phyloP scores from a whole-genome alignment of 345 rosid genomes.

The Erodium maritimum region DNA sequence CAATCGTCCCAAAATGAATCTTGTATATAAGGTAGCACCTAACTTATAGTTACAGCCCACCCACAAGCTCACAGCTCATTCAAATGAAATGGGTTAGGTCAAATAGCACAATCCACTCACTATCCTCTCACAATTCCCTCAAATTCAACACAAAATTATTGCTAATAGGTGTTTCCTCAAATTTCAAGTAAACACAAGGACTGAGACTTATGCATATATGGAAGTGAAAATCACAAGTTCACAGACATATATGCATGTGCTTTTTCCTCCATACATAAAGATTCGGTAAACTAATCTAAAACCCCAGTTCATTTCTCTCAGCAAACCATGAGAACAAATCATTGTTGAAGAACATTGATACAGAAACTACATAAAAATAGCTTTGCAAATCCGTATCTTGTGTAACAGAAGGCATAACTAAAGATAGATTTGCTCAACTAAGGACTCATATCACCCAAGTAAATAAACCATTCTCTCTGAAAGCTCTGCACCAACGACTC shows the following conservation, averaged over 20 bases:
- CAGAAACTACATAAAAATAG: neutral
- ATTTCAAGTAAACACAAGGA: too few relatives aligned
- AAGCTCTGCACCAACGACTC: conserved; percentile 54
- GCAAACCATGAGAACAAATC: neutral
- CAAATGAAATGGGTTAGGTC: neutral
- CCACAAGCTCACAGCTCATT: neutral
- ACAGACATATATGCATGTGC: too few relatives aligned
- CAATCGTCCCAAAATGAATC: neutral
- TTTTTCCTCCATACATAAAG: too few relatives aligned
- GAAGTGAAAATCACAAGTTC: too few relatives aligned
- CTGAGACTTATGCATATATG: too few relatives aligned
- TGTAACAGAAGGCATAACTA: neutral
- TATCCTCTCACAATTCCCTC: too few relatives aligned
- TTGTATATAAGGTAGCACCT: neutral
- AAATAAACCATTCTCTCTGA: conserved; percentile 58
- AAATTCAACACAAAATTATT: too few relatives aligned
- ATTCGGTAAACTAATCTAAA: too few relatives aligned
- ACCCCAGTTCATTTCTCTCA: neutral
- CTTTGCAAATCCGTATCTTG: neutral
- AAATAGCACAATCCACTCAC: neutral
- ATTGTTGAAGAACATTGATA: neutral
- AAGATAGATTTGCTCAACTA: neutral
- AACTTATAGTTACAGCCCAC: neutral
- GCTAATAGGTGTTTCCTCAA: too few relatives aligned
- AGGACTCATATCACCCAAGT: conserved; percentile 26